These are phyloP conservation scores for Mycena sp. DNA, from an alignment of 1,284 basidiomycete genomes.

Conservation along the genomic window DNA sequence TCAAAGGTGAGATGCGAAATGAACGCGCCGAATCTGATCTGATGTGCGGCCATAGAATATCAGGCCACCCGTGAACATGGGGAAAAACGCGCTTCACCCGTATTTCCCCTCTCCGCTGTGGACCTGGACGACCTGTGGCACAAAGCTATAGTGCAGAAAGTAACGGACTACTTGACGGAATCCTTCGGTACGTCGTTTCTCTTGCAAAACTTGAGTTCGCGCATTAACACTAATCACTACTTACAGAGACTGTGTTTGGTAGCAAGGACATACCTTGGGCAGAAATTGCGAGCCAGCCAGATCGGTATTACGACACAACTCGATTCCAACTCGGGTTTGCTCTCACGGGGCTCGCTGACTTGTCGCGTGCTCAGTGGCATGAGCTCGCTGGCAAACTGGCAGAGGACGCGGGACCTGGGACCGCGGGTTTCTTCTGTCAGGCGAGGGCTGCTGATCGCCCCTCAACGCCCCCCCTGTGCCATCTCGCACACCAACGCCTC, in stretches of 20 bases:
- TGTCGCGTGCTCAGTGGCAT: not conserved
- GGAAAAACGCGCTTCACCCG: not conserved
- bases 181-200: not conserved
- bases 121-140: not conserved
- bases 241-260: not conserved
- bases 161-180: not conserved
- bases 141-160: not conserved
- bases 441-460: too few species aligned
- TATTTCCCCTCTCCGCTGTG: not conserved
- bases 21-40: not conserved
- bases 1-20: not conserved
- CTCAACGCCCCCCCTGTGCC: too few species aligned
- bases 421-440: too few species aligned
- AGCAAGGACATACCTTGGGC: not conserved
- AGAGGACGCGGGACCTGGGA: not conserved
- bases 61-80: not conserved
- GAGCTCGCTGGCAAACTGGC: not conserved
- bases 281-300: not conserved
- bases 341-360: not conserved
- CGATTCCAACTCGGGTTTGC: not conserved
- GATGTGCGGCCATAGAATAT: not conserved
- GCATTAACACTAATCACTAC: not conserved
- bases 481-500: too few species aligned
- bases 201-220: not conserved
- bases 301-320: not conserved